Conservation (phyloP, 768 basidiomycete genomes). For the Coprinopsis cinerea region DNA sequence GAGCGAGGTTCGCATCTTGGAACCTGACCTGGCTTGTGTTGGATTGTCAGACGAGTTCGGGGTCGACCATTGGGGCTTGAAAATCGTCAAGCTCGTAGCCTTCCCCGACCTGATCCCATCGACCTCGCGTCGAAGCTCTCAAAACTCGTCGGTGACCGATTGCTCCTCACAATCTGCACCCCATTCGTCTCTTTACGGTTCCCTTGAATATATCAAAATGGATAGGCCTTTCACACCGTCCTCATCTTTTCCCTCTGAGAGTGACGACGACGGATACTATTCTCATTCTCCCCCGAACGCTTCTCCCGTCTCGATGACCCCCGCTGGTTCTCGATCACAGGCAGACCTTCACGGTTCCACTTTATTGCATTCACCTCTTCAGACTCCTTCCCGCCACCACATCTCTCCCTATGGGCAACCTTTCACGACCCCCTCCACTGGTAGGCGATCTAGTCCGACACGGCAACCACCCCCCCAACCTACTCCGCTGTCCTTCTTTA, state of each 20-base stretch:
- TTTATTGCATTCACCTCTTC: background rate
- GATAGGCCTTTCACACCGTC: conserved; percentile 14
- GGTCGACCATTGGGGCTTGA: conserved; percentile 68
- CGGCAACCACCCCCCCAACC: conserved; percentile 10
- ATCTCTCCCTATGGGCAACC: background rate
- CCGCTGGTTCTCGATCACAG: conserved; percentile 4
- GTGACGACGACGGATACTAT: conserved; percentile 54
- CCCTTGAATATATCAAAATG: background rate
- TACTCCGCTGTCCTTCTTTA: conserved; percentile 59
- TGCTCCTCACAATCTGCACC: conserved; percentile 6
- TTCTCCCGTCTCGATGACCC: conserved; percentile 26
- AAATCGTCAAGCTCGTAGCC: conserved; percentile 72
- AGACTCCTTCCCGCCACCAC: conserved; percentile 4
- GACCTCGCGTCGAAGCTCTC: conserved; percentile 13
- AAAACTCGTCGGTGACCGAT: conserved; percentile 11
- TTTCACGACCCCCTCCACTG: conserved; percentile 8
- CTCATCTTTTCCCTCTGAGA: conserved; percentile 24
- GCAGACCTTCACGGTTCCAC: background rate
- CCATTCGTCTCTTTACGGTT: conserved; percentile 10
- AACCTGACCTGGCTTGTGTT: conserved; percentile 72
- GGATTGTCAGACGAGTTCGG: conserved; percentile 61
- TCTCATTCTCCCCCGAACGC: conserved; percentile 49
- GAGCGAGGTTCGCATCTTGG: conserved; percentile 55
- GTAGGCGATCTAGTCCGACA: conserved; percentile 1
- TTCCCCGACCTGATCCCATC: conserved; percentile 65